These are phyloP conservation scores for Cucurbitaria berberidis DNA, from an alignment of 2,329 filamentous ascomycete genomes.

Conservation along the genomic window DNA sequence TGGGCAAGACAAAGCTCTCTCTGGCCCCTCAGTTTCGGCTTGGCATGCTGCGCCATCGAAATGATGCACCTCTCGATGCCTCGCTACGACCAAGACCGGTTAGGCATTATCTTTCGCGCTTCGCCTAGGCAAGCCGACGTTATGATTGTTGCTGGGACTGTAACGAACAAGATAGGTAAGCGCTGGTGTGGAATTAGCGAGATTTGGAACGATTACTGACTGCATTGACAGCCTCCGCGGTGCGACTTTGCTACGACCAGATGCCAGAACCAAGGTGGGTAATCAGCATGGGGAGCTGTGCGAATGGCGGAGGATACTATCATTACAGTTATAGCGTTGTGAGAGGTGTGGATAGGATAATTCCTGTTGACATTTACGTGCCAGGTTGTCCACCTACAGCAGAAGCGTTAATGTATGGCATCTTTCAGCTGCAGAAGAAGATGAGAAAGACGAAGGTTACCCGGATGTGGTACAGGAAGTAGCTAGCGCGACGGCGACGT, in stretches of 20 bases:
- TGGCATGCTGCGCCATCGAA: conserved; percentile 87
- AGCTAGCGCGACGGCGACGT: too few species aligned
- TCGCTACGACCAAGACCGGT: conserved; percentile 84
- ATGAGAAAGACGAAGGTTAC: conserved; percentile 64
- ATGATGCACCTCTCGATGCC: conserved; percentile 92
- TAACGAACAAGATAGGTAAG: conserved; percentile 98
- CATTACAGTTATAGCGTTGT: conserved; percentile 82
- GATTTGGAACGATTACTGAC: too few species aligned
- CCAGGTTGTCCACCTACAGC: conserved; percentile 70
- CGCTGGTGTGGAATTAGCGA: too few species aligned
- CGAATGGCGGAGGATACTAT: conserved; percentile 82
- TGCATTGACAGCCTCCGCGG: conserved; percentile 80
- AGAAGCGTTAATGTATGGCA: conserved; percentile 62
- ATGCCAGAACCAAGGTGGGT: conserved; percentile 92
- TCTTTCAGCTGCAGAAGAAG: conserved; percentile 79
- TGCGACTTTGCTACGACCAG: conserved; percentile 89
- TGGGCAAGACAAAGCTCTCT: conserved; percentile 83
- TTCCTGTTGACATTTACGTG: conserved; percentile 80
- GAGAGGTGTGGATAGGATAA: conserved; percentile 75
- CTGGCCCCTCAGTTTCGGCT: conserved; percentile 87
- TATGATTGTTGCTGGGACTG: conserved; percentile 92
- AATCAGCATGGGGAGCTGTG: conserved; percentile 80
- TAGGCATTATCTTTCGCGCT: conserved; percentile 88
- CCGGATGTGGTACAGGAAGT: conserved; percentile 62
- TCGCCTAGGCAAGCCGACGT: conserved; percentile 87